Evolutionary conservation across 495 filamentous ascomycete species (phyloP).

Genomic region (Podospora fimiseda): DNA sequence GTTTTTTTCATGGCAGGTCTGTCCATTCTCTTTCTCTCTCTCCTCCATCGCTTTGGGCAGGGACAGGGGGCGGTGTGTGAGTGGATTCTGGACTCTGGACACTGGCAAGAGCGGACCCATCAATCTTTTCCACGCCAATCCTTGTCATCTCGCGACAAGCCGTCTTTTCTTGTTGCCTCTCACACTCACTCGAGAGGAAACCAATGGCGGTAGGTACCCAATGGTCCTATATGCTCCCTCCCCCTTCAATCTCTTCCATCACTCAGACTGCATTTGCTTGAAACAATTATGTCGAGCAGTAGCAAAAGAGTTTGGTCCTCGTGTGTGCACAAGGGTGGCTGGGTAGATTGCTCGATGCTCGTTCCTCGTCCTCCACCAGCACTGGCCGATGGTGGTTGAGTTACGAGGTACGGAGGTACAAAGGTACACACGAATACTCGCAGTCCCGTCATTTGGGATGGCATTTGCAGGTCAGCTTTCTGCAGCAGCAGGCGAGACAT

Average conservation of each 20-base stretch:
- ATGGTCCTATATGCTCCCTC: background rate
- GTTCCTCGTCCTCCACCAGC: background rate
- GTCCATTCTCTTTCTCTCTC: constrained; percentile 11
- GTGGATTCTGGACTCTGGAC: too few species aligned
- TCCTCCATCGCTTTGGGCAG: constrained; percentile 14
- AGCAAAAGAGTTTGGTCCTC: background rate
- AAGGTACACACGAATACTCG: background rate
- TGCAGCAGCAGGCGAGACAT: constrained; percentile 10
- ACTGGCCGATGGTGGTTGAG: constrained; percentile 1
- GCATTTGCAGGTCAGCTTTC: constrained; percentile 5
- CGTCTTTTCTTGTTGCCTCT: too few species aligned
- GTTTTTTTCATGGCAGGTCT: constrained; percentile 10
- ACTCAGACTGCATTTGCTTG: background rate
- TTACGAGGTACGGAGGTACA: background rate
- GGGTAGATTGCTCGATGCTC: background rate
- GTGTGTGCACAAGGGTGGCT: background rate
- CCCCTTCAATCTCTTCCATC: background rate
- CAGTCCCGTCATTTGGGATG: constrained; percentile 9
- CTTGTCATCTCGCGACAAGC: background rate
- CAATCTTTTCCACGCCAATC: constrained; percentile 3
- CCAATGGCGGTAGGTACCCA: background rate
- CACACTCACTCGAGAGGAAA: background rate
- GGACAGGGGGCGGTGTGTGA: constrained; percentile 29
- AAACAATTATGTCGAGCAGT: constrained; percentile 1
- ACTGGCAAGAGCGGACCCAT: constrained; percentile 1